Evolutionary conservation across 1,284 basidiomycete genomes (phyloP).

Genomic region (Moesziomyces aphidis): DNA sequence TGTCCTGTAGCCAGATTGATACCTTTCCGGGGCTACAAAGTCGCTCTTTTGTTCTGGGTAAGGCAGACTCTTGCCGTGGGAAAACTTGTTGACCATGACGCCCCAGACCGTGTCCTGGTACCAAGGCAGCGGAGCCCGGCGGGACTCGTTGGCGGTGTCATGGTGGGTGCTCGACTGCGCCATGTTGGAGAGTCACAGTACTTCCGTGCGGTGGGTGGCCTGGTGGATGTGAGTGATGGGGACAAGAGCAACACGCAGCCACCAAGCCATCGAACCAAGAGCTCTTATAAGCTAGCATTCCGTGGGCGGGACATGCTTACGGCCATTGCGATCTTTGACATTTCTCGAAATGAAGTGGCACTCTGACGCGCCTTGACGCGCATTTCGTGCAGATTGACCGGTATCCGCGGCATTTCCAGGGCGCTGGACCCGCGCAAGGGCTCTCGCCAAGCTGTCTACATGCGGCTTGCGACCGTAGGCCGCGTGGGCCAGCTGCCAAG

Average conservation of each 20-base stretch:
- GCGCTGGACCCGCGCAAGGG: too few species aligned
- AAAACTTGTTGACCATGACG: constrained; percentile 24
- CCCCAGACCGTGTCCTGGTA: constrained; percentile 44
- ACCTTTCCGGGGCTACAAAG: constrained; percentile 39
- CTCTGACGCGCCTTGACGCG: neutral
- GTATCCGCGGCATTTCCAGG: neutral
- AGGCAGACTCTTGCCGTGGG: constrained; percentile 28
- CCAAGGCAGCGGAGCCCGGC: constrained; percentile 26
- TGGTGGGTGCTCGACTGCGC: constrained; percentile 11
- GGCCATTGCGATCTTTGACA: neutral
- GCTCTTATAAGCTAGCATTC: neutral
- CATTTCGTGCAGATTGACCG: neutral
- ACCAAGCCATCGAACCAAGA: too few species aligned
- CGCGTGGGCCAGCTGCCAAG: neutral
- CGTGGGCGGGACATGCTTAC: neutral
- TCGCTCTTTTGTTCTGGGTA: constrained; percentile 38
- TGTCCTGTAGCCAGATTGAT: constrained; percentile 32
- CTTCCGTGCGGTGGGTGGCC: neutral
- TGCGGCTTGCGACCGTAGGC: neutral
- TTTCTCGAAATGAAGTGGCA: neutral
- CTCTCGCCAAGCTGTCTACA: neutral
- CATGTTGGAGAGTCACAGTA: neutral
- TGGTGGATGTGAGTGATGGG: too few species aligned
- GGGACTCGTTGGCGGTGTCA: constrained; percentile 18
- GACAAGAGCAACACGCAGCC: too few species aligned